Conservation (phyloP, 331 rosid genomes). For the Malus hybrid region DNA sequence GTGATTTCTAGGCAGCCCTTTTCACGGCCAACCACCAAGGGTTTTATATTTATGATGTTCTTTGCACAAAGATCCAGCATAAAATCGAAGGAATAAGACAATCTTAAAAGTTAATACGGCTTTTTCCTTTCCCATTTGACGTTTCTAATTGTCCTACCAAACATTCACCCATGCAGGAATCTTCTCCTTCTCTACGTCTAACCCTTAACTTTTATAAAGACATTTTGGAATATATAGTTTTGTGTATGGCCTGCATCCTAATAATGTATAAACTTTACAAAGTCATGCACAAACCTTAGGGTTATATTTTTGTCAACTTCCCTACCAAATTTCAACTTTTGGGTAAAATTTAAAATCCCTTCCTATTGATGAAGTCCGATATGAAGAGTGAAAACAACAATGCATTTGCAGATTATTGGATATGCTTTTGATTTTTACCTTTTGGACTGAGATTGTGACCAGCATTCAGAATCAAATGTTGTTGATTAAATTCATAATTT, state of each 20-base stretch:
- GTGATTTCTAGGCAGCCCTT: not conserved
- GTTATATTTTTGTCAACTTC: not conserved
- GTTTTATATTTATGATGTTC: not conserved
- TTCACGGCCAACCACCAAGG: not conserved
- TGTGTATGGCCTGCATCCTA: not conserved
- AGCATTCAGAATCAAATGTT: not conserved
- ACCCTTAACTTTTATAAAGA: not conserved
- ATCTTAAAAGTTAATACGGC: not conserved
- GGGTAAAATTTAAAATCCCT: not conserved
- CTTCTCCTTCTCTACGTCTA: not conserved
- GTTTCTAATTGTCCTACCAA: slow-evolving; percentile 25
- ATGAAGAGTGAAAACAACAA: not conserved
- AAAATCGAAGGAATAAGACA: slow-evolving; percentile 4
- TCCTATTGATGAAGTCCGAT: not conserved
- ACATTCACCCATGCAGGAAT: slow-evolving; percentile 17
- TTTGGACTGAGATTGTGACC: not conserved
- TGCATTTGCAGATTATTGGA: not conserved
- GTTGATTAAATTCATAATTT: not conserved
- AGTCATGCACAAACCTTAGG: not conserved
- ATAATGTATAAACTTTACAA: not conserved
- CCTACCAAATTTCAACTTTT: slow-evolving; percentile 6
- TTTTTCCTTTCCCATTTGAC: not conserved
- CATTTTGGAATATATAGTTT: not conserved
- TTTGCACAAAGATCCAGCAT: slow-evolving; percentile 1
- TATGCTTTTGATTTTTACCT: not conserved